Evolutionary conservation across 495 filamentous ascomycete species (phyloP).

Genomic region (Elasticomyces elasticus): DNA sequence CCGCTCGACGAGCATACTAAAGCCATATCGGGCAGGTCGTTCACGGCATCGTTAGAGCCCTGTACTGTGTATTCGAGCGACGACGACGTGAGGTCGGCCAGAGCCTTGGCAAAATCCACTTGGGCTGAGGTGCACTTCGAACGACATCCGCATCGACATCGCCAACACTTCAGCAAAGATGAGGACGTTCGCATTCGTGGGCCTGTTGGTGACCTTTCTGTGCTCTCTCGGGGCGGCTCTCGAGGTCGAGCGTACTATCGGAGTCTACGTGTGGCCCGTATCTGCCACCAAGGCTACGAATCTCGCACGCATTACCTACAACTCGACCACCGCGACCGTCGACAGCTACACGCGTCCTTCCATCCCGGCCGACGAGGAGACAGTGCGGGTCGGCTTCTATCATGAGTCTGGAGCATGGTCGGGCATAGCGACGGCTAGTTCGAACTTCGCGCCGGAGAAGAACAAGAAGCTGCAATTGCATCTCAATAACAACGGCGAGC

Average conservation of each 20-base stretch:
- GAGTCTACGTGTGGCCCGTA: slow-evolving; percentile 24
- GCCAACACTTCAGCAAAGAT: background rate
- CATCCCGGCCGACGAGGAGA: slow-evolving; percentile 32
- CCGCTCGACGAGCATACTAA: too few species aligned
- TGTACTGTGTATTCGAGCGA: too few species aligned
- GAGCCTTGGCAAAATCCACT: too few species aligned
- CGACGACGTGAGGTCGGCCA: too few species aligned
- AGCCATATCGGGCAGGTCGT: too few species aligned
- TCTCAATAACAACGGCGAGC: slow-evolving; percentile 25
- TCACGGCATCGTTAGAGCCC: too few species aligned
- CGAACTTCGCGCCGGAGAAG: slow-evolving; percentile 21
- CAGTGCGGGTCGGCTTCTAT: slow-evolving; percentile 56
- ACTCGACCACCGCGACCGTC: slow-evolving; percentile 25
- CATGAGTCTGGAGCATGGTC: slow-evolving; percentile 23
- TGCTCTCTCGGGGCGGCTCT: background rate
- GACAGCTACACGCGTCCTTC: slow-evolving; percentile 24
- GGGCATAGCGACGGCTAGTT: slow-evolving; percentile 29
- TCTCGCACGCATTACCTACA: slow-evolving; percentile 30
- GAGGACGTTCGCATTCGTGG: background rate
- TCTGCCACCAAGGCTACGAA: slow-evolving; percentile 20
- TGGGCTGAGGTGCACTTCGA: too few species aligned
- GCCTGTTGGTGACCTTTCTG: slow-evolving; percentile 6
- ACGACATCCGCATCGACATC: too few species aligned
- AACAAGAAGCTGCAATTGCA: slow-evolving; percentile 29
- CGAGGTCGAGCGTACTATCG: slow-evolving; percentile 8